Conservation (phyloP, 164 flowering plant genomes). For the Tetracentron sinense region DNA sequence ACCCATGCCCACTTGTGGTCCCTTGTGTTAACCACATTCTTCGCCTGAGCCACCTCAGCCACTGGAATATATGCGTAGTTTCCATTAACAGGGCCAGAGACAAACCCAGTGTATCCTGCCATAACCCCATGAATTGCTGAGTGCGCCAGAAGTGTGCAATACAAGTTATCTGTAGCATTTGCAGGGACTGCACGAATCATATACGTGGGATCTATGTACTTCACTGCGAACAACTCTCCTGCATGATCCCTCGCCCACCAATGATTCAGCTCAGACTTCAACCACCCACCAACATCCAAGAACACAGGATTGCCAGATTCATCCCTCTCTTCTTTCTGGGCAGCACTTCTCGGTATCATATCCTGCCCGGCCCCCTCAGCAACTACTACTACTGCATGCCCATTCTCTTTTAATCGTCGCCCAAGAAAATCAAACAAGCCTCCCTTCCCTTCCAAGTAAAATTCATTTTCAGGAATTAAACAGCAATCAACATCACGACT, state of each 20-base stretch:
- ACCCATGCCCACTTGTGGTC: conserved; percentile 97
- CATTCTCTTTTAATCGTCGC: conserved; percentile 42
- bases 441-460: conserved; percentile 70
- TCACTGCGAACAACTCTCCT: conserved; percentile 59
- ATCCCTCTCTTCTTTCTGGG: conserved; percentile 54
- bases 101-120: conserved; percentile 89
- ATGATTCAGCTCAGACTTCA: conserved; percentile 65
- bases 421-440: conserved; percentile 67
- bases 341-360: conserved; percentile 52
- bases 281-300: conserved; percentile 79
- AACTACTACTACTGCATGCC: conserved; percentile 75
- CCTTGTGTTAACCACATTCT: conserved; percentile 48
- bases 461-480: conserved; percentile 66
- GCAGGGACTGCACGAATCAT: conserved; percentile 87
- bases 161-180: conserved; percentile 70
- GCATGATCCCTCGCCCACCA: conserved; percentile 80
- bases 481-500: conserved; percentile 90
- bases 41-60: conserved; percentile 55
- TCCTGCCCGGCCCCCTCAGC: conserved; percentile 92
- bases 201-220: conserved; percentile 84
- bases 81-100: conserved; percentile 70
- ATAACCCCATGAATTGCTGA: conserved; percentile 81
- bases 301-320: conserved; percentile 78
- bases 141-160: conserved; percentile 79
- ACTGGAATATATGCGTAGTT: conserved; percentile 74